phyloP scores from a whole-genome alignment of 805 yeast species.

The Candida coquimbonensis region DNA sequence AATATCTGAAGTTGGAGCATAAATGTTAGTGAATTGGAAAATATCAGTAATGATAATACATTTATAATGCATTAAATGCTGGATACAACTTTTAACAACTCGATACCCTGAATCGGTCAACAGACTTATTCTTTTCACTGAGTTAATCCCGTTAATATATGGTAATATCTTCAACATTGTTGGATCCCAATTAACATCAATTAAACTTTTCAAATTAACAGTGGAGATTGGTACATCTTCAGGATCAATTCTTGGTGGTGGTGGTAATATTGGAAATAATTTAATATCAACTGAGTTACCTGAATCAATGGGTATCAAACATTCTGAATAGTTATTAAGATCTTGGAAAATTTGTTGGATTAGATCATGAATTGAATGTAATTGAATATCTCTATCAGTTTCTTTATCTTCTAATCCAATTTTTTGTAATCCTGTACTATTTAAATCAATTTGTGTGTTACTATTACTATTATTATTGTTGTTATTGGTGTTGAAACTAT shows the following conservation, averaged over 20 bases:
- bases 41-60: conserved; percentile 79
- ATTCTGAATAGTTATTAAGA: conserved; percentile 89
- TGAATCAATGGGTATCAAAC: conserved; percentile 87
- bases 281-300: conserved; percentile 90
- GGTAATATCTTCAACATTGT: conserved; percentile 88
- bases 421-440: conserved; percentile 17
- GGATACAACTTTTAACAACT: conserved; percentile 79
- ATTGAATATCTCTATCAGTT: conserved; percentile 14
- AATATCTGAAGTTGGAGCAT: conserved; percentile 81
- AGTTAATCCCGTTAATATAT: conserved; percentile 81
- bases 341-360: conserved; percentile 92
- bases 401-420: conserved; percentile 18
- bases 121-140: conserved; percentile 67
- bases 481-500: conserved; percentile 3
- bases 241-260: conserved; percentile 65
- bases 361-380: conserved; percentile 59
- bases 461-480: conserved; percentile 1
- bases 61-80: conserved; percentile 84
- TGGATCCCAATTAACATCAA: conserved; percentile 95
- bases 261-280: conserved; percentile 82
- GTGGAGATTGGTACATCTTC: conserved; percentile 91
- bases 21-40: conserved; percentile 81
- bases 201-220: conserved; percentile 61
- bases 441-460: conserved; percentile 14
- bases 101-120: conserved; percentile 75